These are phyloP conservation scores for Suillus sp. DNA, from an alignment of 768 basidiomycete species.

Conservation along the genomic window DNA sequence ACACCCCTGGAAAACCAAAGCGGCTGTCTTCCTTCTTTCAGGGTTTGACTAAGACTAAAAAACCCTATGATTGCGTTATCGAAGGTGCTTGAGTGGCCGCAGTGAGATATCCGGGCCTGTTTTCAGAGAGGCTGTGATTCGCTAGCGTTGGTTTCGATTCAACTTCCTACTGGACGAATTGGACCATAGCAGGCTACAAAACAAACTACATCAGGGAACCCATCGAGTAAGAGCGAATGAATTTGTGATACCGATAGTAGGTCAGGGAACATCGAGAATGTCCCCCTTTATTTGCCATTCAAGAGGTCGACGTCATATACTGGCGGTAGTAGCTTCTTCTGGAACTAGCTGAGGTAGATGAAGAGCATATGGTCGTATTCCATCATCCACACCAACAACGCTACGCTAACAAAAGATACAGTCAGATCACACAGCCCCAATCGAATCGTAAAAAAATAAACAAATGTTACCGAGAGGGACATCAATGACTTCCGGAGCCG, in stretches of 20 bases:
- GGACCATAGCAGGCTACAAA: neutral
- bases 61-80: neutral
- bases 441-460: neutral
- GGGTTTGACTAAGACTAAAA: neutral
- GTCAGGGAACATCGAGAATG: neutral
- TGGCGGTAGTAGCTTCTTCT: neutral
- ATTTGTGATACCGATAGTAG: neutral
- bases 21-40: neutral
- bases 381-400: neutral
- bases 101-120: neutral
- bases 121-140: neutral
- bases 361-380: neutral
- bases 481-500: neutral
- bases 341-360: neutral
- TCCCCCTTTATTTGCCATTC: neutral
- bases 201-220: neutral
- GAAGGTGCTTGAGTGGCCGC: neutral
- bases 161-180: neutral
- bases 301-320: neutral
- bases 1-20: neutral
- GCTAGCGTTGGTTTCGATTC: neutral
- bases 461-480: neutral
- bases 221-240: neutral
- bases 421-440: neutral
- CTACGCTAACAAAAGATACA: no score